Evolutionary conservation across 148 eudicot genomes (phyloP).

Genomic region (Rhododendron mucronatum): DNA sequence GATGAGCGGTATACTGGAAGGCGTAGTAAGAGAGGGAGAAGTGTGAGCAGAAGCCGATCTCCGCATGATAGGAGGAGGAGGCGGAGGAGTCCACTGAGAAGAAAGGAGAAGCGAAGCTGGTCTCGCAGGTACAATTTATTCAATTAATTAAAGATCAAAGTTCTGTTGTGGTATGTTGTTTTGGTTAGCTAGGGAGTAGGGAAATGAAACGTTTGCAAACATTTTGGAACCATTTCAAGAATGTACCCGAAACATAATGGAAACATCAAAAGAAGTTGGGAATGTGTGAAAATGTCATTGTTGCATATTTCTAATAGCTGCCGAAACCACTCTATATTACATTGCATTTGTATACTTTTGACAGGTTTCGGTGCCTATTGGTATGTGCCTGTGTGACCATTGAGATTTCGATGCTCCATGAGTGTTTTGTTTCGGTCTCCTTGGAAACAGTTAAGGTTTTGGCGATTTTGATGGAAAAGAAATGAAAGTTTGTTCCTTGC

Average conservation of each 20-base stretch:
- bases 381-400: neutral
- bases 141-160: neutral
- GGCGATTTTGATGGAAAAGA: neutral
- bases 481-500: neutral
- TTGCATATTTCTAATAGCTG: neutral
- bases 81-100: conserved; percentile 56
- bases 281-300: neutral
- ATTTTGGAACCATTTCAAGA: neutral
- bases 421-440: neutral
- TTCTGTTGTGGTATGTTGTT: neutral
- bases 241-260: neutral
- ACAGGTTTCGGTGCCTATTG: neutral
- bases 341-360: neutral
- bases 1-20: conserved; percentile 41
- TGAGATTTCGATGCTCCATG: neutral
- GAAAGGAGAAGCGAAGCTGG: conserved; percentile 64
- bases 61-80: conserved; percentile 59
- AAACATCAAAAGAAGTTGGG: neutral
- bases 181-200: neutral
- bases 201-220: neutral
- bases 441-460: neutral
- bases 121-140: conserved; percentile 63
- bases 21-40: conserved; percentile 60
- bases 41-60: conserved; percentile 66
- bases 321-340: neutral